These are phyloP conservation scores for Neospermospora avenae DNA, from an alignment of 2,329 filamentous ascomycete genomes.

Conservation along the genomic window DNA sequence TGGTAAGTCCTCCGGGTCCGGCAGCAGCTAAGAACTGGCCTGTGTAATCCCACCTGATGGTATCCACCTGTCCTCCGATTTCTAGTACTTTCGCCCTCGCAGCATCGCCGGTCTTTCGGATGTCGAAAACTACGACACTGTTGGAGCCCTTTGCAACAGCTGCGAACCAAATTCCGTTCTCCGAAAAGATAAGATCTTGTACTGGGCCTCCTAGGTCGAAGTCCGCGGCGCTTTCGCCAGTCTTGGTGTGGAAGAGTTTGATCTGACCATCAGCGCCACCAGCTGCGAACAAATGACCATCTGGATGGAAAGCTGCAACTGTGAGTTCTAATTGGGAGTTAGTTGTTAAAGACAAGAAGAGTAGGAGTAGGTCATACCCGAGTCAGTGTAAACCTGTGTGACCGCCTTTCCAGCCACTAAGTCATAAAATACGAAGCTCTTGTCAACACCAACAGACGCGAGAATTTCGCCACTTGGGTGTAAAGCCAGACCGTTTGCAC, in stretches of 20 bases:
- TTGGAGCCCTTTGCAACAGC: constrained; percentile 75
- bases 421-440: constrained; percentile 90
- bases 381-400: constrained; percentile 75
- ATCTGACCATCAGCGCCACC: constrained; percentile 79
- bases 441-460: constrained; percentile 85
- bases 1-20: constrained; percentile 75
- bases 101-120: constrained; percentile 85
- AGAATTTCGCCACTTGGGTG: constrained; percentile 82
- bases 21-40: constrained; percentile 87
- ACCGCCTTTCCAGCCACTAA: constrained; percentile 63
- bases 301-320: constrained; percentile 84
- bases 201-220: constrained; percentile 70
- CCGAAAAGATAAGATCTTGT: constrained; percentile 78
- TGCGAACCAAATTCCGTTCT: constrained; percentile 96
- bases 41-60: constrained; percentile 87
- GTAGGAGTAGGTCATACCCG: constrained; percentile 55
- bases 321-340: constrained; percentile 42
- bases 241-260: constrained; percentile 85
- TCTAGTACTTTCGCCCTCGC: constrained; percentile 82
- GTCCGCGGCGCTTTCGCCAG: constrained; percentile 69
- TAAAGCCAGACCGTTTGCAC: constrained; percentile 71
- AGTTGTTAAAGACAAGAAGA: neutral
- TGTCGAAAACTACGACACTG: constrained; percentile 82
- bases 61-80: constrained; percentile 72
- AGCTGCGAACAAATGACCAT: constrained; percentile 88